These are phyloP conservation scores for Phyllosticta capitalensis DNA, from an alignment of 2,329 filamentous ascomycete genomes.

Conservation along the genomic window DNA sequence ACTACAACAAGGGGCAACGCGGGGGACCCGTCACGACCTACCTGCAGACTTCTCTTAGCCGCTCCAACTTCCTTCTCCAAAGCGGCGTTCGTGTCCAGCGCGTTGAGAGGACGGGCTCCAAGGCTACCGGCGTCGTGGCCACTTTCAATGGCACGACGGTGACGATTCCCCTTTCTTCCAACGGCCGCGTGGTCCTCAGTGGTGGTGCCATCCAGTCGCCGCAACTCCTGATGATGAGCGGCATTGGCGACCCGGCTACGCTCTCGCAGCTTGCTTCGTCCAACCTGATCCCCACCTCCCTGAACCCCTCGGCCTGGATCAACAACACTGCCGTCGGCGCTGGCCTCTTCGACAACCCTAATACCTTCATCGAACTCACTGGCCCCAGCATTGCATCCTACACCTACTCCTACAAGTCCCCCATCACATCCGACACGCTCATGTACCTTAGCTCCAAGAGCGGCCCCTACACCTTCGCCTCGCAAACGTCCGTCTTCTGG, in stretches of 20 bases:
- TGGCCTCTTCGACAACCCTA: slow-evolving; percentile 47
- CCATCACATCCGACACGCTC: slow-evolving; percentile 32
- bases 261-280: slow-evolving; percentile 22
- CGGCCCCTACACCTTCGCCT: slow-evolving; percentile 45
- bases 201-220: slow-evolving; percentile 24
- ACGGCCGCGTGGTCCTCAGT: slow-evolving; percentile 28
- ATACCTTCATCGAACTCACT: slow-evolving; percentile 44
- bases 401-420: slow-evolving; percentile 37
- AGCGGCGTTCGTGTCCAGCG: slow-evolving; percentile 36
- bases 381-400: slow-evolving; percentile 38
- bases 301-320: slow-evolving; percentile 36
- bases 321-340: slow-evolving; percentile 41
- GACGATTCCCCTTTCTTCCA: slow-evolving; percentile 21
- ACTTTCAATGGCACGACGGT: slow-evolving; percentile 23
- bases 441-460: slow-evolving; percentile 40
- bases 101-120: slow-evolving; percentile 31
- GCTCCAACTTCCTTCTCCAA: slow-evolving; percentile 22
- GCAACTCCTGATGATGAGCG: slow-evolving; percentile 31
- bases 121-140: slow-evolving; percentile 36
- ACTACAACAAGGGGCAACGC: slow-evolving; percentile 41
- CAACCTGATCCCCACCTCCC: slow-evolving; percentile 24
- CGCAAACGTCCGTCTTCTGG: slow-evolving; percentile 47
- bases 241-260: slow-evolving; percentile 22
- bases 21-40: slow-evolving; percentile 43
- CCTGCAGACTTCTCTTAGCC: slow-evolving; percentile 38